phyloP scores from a whole-genome alignment of 352 stramenopile genomes.

The Globisporangium perplexum region DNA sequence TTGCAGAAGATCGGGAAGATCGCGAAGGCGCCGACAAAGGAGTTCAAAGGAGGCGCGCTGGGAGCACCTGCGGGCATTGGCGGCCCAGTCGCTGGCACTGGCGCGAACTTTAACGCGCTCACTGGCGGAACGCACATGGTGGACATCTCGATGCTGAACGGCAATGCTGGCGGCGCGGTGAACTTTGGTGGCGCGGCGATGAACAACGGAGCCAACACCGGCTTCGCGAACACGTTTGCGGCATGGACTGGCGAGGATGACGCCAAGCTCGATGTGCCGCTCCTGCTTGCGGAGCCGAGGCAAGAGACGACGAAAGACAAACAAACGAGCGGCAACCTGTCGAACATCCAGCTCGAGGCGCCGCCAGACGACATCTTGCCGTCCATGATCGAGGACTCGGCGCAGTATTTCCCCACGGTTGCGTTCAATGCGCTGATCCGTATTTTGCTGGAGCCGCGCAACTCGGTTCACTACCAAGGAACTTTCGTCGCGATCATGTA shows the following conservation, averaged over 20 bases:
- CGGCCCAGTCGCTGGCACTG: slow-evolving; percentile 18
- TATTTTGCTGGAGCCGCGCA: slow-evolving; percentile 96
- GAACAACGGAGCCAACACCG: slow-evolving; percentile 20
- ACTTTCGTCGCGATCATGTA: slow-evolving; percentile 98
- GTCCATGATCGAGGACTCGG: slow-evolving; percentile 80
- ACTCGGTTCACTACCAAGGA: slow-evolving; percentile 96
- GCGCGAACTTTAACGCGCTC: slow-evolving; percentile 13
- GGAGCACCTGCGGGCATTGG: slow-evolving; percentile 18
- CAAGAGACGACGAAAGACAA: slow-evolving; percentile 69
- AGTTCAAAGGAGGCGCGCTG: slow-evolving; percentile 41
- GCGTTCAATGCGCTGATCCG: slow-evolving; percentile 95
- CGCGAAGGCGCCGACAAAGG: slow-evolving; percentile 60
- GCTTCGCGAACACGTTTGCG: slow-evolving; percentile 16
- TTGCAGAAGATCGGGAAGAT: slow-evolving; percentile 76
- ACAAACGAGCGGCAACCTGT: slow-evolving; percentile 61
- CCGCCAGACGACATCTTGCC: slow-evolving; percentile 72
- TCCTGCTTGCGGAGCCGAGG: slow-evolving; percentile 42
- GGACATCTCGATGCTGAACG: slow-evolving; percentile 16
- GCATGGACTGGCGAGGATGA: slow-evolving; percentile 37
- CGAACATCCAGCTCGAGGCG: slow-evolving; percentile 52
- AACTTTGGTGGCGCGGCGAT: slow-evolving; percentile 15
- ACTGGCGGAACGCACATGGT: slow-evolving; percentile 13
- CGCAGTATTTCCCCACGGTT: slow-evolving; percentile 97
- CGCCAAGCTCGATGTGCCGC: slow-evolving; percentile 31
- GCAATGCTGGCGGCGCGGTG: slow-evolving; percentile 12